Conservation (phyloP, 495 filamentous ascomycete species). For the Melanomma pulvis-pyrius region DNA sequence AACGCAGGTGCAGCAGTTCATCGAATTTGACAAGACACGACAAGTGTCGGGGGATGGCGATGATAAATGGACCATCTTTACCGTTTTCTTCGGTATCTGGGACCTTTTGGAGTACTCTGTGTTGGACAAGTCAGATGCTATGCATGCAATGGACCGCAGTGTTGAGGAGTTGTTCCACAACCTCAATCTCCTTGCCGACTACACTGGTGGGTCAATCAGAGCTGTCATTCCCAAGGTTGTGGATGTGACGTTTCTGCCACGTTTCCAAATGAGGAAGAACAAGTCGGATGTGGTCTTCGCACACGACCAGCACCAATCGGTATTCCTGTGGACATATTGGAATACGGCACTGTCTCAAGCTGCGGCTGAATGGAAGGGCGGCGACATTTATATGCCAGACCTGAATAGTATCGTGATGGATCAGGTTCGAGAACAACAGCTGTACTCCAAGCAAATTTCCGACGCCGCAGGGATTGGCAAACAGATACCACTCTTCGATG, state of each 20-base stretch:
- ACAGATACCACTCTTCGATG: constrained; percentile 34
- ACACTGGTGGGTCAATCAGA: constrained; percentile 20
- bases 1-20: constrained; percentile 33
- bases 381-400: constrained; percentile 33
- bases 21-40: constrained; percentile 27
- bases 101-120: constrained; percentile 31
- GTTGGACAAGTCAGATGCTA: constrained; percentile 19
- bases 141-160: constrained; percentile 32
- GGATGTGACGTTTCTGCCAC: constrained; percentile 36
- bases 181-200: constrained; percentile 25
- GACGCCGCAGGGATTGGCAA: constrained; percentile 32
- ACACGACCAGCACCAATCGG: constrained; percentile 29
- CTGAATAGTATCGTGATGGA: constrained; percentile 27
- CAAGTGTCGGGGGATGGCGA: constrained; percentile 1
- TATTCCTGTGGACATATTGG: constrained; percentile 36
- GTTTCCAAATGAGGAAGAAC: constrained; percentile 26
- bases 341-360: constrained; percentile 28
- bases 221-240: constrained; percentile 31
- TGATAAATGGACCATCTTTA: constrained; percentile 29
- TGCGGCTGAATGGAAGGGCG: constrained; percentile 21
- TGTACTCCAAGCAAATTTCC: constrained; percentile 28
- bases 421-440: constrained; percentile 30
- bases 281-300: constrained; percentile 1
- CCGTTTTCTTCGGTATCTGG: constrained; percentile 35
- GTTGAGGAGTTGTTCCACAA: constrained; percentile 32